phyloP scores from a whole-genome alignment of 169 alveolate species.

The Cryptosporidium baileyi region DNA sequence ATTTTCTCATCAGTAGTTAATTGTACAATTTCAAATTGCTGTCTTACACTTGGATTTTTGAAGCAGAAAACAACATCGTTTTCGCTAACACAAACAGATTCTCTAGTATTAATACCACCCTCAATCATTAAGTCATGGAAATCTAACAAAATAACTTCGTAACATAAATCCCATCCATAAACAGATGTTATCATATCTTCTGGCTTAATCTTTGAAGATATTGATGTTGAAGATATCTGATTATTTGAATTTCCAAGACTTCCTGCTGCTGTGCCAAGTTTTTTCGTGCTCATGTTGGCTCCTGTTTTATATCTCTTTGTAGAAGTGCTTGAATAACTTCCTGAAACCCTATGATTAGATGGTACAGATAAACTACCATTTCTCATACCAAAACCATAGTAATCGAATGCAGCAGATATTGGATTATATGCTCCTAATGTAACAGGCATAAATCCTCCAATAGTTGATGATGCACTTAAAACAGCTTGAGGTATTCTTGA shows the following conservation, averaged over 20 bases:
- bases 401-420: conserved; percentile 66
- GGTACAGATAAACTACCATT: conserved; percentile 12
- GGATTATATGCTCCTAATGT: conserved; percentile 70
- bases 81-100: conserved; percentile 56
- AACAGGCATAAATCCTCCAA: conserved; percentile 70
- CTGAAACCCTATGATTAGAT: conserved; percentile 22
- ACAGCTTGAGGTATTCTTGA: conserved; percentile 69
- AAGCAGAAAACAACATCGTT: conserved; percentile 63
- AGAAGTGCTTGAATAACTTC: neutral
- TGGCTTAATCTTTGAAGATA: conserved; percentile 62
- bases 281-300: conserved; percentile 7
- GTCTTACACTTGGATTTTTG: conserved; percentile 61
- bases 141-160: conserved; percentile 52
- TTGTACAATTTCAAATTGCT: conserved; percentile 31
- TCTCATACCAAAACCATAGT: conserved; percentile 45
- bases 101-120: conserved; percentile 53
- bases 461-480: conserved; percentile 46
- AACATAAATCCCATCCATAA: conserved; percentile 66
- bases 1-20: conserved; percentile 62
- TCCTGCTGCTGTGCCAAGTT: conserved; percentile 8
- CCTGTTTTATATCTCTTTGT: conserved; percentile 47
- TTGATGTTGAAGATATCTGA: conserved; percentile 1
- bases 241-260: neutral
- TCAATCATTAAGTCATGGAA: conserved; percentile 69
- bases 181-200: conserved; percentile 62